Evolutionary conservation across 2,329 filamentous ascomycete genomes (phyloP).

Genomic region (Cryphonectria nitschkei): DNA sequence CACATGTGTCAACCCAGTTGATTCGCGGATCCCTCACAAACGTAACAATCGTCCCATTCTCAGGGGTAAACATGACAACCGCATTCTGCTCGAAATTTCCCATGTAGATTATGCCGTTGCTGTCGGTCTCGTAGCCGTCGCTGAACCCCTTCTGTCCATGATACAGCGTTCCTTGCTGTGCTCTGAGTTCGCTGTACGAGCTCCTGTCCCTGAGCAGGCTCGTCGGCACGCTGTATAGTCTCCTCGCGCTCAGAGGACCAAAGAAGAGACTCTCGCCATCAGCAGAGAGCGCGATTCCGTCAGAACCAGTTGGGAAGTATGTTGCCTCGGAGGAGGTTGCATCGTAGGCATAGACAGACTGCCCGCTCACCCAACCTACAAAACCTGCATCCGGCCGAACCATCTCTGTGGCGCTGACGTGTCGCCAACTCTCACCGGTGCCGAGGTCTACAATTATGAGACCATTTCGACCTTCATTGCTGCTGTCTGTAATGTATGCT

Average conservation of each 20-base stretch:
- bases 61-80: constrained; percentile 47
- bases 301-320: constrained; percentile 48
- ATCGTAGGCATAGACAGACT: constrained; percentile 47
- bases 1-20: constrained; percentile 54
- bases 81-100: constrained; percentile 55
- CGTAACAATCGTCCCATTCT: constrained; percentile 42
- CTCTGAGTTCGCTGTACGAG: constrained; percentile 45
- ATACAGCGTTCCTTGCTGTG: constrained; percentile 46
- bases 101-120: constrained; percentile 51
- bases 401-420: constrained; percentile 46
- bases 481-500: constrained; percentile 58
- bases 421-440: constrained; percentile 52
- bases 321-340: constrained; percentile 39
- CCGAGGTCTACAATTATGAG: constrained; percentile 55
- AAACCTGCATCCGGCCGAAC: constrained; percentile 50
- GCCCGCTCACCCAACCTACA: constrained; percentile 52
- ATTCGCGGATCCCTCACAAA: constrained; percentile 47
- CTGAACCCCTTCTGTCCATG: constrained; percentile 52
- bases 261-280: constrained; percentile 53
- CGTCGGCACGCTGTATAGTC: constrained; percentile 46
- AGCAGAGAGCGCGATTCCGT: constrained; percentile 54
- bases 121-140: constrained; percentile 56
- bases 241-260: constrained; percentile 46
- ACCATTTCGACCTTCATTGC: constrained; percentile 51
- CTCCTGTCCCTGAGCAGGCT: constrained; percentile 44